phyloP scores from a whole-genome alignment of 768 basidiomycete species.

The Lentinula detonsa region DNA sequence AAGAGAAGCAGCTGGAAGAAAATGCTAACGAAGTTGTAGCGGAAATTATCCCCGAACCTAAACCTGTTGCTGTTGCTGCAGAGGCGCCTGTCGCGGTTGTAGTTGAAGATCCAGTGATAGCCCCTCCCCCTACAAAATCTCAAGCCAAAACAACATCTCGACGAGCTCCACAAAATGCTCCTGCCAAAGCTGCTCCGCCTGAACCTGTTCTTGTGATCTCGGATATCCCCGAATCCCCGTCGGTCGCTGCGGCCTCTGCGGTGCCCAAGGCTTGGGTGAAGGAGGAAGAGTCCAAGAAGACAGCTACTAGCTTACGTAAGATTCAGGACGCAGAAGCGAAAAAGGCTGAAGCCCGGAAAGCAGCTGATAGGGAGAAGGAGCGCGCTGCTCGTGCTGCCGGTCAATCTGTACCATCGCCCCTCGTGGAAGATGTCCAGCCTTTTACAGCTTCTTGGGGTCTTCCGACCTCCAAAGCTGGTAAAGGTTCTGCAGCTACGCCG shows the following conservation, averaged over 20 bases:
- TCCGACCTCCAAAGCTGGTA: conserved; percentile 75
- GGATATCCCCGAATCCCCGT: conserved; percentile 9
- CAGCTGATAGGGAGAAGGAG: conserved; percentile 67
- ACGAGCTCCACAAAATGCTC: conserved; percentile 11
- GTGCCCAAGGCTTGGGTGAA: conserved; percentile 56
- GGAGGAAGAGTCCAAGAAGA: conserved; percentile 63
- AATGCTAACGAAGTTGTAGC: conserved; percentile 10
- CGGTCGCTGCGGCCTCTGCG: conserved; percentile 16
- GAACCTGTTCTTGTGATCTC: conserved; percentile 11
- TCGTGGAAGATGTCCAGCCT: conserved; percentile 49
- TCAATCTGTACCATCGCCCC: conserved; percentile 21
- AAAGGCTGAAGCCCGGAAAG: conserved; percentile 71
- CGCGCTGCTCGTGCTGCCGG: conserved; percentile 44
- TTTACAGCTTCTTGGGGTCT: conserved; percentile 81
- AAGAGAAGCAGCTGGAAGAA: conserved; percentile 33
- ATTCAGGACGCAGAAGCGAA: conserved; percentile 93
- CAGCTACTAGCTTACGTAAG: conserved; percentile 74
- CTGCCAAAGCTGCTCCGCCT: conserved; percentile 13
- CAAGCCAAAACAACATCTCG: conserved; percentile 9
- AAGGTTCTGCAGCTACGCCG: conserved; percentile 28
- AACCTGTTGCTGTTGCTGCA: conserved; percentile 10
- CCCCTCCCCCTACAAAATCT: conserved; percentile 15
- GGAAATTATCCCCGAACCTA: conserved; percentile 6
- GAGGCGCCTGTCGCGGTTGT: conserved; percentile 5
- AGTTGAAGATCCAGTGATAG: conserved; percentile 9